Conservation (phyloP, 2,329 filamentous ascomycete genomes). For the Hirsutella rhossiliensis region DNA sequence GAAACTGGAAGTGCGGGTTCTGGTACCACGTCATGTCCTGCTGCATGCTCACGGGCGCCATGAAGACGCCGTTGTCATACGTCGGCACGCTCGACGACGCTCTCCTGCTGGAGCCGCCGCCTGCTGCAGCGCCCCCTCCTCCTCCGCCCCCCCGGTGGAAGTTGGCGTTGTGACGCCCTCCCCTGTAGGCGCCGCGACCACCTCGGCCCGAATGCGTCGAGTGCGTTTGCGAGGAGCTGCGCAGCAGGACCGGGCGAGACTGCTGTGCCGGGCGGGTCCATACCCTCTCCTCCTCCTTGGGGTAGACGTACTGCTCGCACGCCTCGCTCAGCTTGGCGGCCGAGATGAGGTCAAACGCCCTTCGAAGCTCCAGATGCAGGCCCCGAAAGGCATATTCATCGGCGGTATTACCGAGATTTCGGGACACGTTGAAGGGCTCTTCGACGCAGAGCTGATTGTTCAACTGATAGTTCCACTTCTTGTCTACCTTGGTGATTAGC, state of each 20-base stretch:
- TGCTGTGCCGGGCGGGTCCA: conserved; percentile 44
- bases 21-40: conserved; percentile 40
- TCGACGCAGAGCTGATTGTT: conserved; percentile 89
- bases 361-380: conserved; percentile 76
- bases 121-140: conserved; percentile 6
- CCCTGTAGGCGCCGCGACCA: conserved; percentile 35
- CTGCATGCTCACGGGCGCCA: conserved; percentile 28
- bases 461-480: conserved; percentile 70
- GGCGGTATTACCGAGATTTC: conserved; percentile 91
- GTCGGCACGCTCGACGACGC: conserved; percentile 38
- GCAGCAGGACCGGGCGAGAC: conserved; percentile 42
- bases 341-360: conserved; percentile 74
- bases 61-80: conserved; percentile 38
- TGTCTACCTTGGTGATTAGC: conserved; percentile 68
- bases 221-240: conserved; percentile 50
- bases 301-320: conserved; percentile 81
- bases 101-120: conserved; percentile 32
- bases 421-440: conserved; percentile 82
- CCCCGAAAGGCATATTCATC: conserved; percentile 91
- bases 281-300: conserved; percentile 62
- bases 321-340: conserved; percentile 69
- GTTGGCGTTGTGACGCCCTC: conserved; percentile 33
- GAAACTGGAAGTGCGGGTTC: conserved; percentile 27
- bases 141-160: conserved; percentile 18
- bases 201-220: conserved; percentile 36